Conservation (phyloP, 805 yeast species). For the Ogataea allantospora region DNA sequence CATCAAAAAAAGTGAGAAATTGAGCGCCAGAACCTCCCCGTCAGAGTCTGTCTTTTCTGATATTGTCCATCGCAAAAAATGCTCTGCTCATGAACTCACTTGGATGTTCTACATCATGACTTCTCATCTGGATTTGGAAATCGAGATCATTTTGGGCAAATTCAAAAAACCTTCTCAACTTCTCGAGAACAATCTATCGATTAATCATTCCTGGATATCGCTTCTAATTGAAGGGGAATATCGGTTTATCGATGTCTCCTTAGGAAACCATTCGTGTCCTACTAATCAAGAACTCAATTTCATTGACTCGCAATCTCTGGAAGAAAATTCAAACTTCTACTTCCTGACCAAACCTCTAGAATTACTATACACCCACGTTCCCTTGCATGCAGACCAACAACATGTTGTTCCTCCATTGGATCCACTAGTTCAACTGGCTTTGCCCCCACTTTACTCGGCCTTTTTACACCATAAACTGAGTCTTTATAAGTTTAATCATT, state of each 20-base stretch:
- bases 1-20: constrained; percentile 36
- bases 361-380: constrained; percentile 82
- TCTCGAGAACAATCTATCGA: constrained; percentile 44
- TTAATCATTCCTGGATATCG: constrained; percentile 89
- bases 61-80: constrained; percentile 27
- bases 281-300: constrained; percentile 42
- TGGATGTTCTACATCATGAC: constrained; percentile 74
- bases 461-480: constrained; percentile 60
- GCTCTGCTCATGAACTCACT: constrained; percentile 61
- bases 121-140: constrained; percentile 63
- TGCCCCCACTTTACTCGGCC: constrained; percentile 87
- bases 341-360: constrained; percentile 76
- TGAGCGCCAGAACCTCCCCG: constrained; percentile 34
- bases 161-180: constrained; percentile 73
- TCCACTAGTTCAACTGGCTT: constrained; percentile 68
- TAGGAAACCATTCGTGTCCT: constrained; percentile 61
- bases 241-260: constrained; percentile 70
- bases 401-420: constrained; percentile 85
- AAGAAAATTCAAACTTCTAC: constrained; percentile 45
- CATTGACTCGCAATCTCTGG: constrained; percentile 26
- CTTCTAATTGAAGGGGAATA: constrained; percentile 73
- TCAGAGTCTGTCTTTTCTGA: constrained; percentile 25
- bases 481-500: constrained; percentile 70
- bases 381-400: constrained; percentile 74
- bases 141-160: constrained; percentile 79